Evolutionary conservation across 2,329 filamentous ascomycete species (phyloP), one percentile per base, ranked within the genome.

Genomic region (Tolypocladium pustulatum): DNA sequence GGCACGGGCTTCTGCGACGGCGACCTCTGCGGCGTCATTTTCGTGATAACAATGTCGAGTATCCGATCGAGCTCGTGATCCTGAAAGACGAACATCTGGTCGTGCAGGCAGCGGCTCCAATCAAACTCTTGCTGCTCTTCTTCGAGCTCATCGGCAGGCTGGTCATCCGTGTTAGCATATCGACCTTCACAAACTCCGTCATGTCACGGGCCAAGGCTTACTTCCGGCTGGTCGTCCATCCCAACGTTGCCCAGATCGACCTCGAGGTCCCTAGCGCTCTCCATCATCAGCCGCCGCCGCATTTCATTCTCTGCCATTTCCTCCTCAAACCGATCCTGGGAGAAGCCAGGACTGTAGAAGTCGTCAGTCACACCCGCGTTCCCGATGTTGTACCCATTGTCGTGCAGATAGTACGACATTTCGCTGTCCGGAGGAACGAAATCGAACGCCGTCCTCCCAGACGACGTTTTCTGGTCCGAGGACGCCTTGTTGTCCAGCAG

Each of bases 61-160:
- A 99, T 97, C 60, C 88, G 86, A 60, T 93, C 89, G 56, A 99
- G 81, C 69, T 99, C 93, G 69, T 85, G 88, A 65, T 97, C 93
- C 72, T 99, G 94, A 71, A 99, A 99, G 41, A 99, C 94, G 71
- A 99, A 99, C 94, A 99, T 99, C 72, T 99, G 94, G 71, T 99
- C 94, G 70, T 97, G 91, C 55, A 96, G 79, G 72, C 94, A 99
- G 66, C 89, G 83, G 63, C 89, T 89, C 94, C 94, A 99, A 61
- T 97, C 88, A 67, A 99, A 99, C 63, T 97, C 94, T 68, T 95
- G 92, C 59, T 87, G 85, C 59, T 97, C 92, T 67, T 95, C 91
- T 65, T 91, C 89, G 25, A 91, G 82, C 57, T 97, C 92, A 60
- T 93, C 91, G 20, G 82, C 79, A 22, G 84, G 79, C 83, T 87